These are phyloP conservation scores for Nemania abortiva DNA, from an alignment of 2,329 filamentous ascomycete species.

Conservation along the genomic window DNA sequence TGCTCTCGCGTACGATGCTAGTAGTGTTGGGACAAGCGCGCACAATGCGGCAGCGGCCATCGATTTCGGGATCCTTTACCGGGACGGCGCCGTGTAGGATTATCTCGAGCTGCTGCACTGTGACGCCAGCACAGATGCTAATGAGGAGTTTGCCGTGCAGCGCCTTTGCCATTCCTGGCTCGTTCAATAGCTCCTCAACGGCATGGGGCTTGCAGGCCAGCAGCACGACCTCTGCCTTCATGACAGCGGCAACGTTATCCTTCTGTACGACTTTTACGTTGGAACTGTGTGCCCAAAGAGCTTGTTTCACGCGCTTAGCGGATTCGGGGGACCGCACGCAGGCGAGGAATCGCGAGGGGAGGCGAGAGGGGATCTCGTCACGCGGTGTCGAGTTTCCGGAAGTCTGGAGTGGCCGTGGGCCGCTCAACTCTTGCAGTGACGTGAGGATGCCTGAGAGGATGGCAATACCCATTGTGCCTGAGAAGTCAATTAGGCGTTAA, in stretches of 20 bases:
- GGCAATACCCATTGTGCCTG: conserved; percentile 86
- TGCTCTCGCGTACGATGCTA: conserved; percentile 80
- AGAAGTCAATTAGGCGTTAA: conserved; percentile 11
- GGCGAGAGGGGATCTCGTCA: conserved; percentile 65
- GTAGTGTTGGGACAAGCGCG: conserved; percentile 90
- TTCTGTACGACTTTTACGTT: conserved; percentile 76
- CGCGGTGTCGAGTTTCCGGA: conserved; percentile 59
- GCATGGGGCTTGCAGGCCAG: conserved; percentile 85
- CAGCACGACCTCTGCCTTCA: conserved; percentile 78
- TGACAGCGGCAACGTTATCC: conserved; percentile 76
- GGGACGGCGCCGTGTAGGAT: conserved; percentile 70
- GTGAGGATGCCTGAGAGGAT: conserved; percentile 84
- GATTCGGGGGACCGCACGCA: conserved; percentile 80
- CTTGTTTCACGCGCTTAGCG: conserved; percentile 74
- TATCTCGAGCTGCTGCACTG: conserved; percentile 74
- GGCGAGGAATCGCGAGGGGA: conserved; percentile 83
- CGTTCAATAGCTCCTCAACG: conserved; percentile 75
- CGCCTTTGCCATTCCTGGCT: conserved; percentile 76
- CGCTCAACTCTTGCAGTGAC: conserved; percentile 70
- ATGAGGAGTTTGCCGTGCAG: conserved; percentile 84
- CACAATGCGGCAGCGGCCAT: conserved; percentile 72
- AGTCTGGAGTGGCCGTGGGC: conserved; percentile 59
- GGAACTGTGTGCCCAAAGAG: conserved; percentile 72
- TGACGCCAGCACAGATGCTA: conserved; percentile 83
- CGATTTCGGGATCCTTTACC: conserved; percentile 58